phyloP scores from a whole-genome alignment of 2,329 filamentous ascomycete species.

The Neopestalotiopsis rosae region DNA sequence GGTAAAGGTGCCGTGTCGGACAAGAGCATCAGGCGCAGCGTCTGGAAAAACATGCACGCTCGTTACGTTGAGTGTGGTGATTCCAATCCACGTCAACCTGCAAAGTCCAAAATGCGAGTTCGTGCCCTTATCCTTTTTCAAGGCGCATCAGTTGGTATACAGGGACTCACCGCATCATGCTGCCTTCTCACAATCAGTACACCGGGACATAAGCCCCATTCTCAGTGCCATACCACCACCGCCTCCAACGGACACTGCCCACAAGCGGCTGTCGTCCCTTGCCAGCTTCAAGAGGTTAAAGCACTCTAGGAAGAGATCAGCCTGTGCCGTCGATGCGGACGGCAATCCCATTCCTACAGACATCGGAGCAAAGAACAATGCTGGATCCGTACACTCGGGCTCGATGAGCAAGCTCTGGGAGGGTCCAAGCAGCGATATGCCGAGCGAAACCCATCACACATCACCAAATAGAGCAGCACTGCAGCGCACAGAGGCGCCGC shows the following conservation, averaged over 20 bases:
- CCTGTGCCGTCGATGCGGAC: slow-evolving; percentile 33
- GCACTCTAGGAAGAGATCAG: slow-evolving; percentile 19
- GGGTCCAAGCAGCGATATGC: slow-evolving; percentile 14
- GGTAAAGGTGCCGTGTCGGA: slow-evolving; percentile 44
- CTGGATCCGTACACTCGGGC: slow-evolving; percentile 34
- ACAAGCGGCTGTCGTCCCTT: slow-evolving; percentile 19
- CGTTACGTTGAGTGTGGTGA: slow-evolving; percentile 64
- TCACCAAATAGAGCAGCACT: slow-evolving; percentile 17
- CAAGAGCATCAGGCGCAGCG: slow-evolving; percentile 19
- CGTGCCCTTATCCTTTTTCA: slow-evolving; percentile 69
- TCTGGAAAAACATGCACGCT: slow-evolving; percentile 39
- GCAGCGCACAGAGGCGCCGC: slow-evolving; percentile 22
- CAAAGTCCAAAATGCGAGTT: slow-evolving; percentile 60
- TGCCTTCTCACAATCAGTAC: slow-evolving; percentile 64
- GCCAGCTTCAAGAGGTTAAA: slow-evolving; percentile 13
- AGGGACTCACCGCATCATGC: slow-evolving; percentile 59
- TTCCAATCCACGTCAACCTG: slow-evolving; percentile 63
- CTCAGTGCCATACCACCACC: slow-evolving; percentile 39
- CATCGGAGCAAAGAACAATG: slow-evolving; percentile 28
- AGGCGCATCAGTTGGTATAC: slow-evolving; percentile 67
- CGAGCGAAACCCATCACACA: slow-evolving; percentile 21
- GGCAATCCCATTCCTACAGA: slow-evolving; percentile 35
- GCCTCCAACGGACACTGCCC: slow-evolving; percentile 23
- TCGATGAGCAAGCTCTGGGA: slow-evolving; percentile 41
- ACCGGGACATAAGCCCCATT: slow-evolving; percentile 63